Base-by-base conservation (phyloP, 208 protist species). In the Crithidia expoeki region DNA sequence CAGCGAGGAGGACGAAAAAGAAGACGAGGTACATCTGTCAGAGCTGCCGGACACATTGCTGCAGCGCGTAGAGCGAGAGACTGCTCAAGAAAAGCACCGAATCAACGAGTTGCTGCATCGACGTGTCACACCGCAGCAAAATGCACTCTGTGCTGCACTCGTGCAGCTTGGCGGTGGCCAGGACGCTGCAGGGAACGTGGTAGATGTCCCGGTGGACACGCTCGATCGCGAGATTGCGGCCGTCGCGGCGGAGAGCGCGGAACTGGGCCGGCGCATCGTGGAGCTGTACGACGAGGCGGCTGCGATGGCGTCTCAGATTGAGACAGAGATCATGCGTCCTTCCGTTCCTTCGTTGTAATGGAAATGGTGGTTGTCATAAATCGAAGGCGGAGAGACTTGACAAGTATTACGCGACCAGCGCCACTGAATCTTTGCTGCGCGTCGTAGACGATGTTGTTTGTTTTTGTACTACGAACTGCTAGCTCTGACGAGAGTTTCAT, bases 61-160 rank as follows among this genome's bases (percentile, higher is more conserved):
- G 32, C 86, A 94, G 72, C 88, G 81, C 4, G 52, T 90, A 23
- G 85, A 93, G 79, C 88, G 88, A 64, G 92, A 96, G 71, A 50
- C 55, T 4, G 62, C 38, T 2, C 74, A 73, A 17, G 88, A 96
- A 76, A 23, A 47, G 28, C 71, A 67, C 65, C 92, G 92, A 30
- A 67, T 94, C 9, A 52, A 49, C 25, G 28, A 65, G 12, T 66
- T 83, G 12, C 42, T 76, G 56, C 38, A 78, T 60, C 28, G 60
- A 25, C 32, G 65, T 32, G 14, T 75, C 87, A 44, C 75, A 71
- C 60, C 52, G 56, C 57, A 79, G 83, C 44, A 67, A 82, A 56
- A 60, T 68, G 33, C 70, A 2, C 80, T 96, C 49, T 79, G 82
- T 21, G 59, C 50, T 12, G 68, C 81, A 1, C 58, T 94, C 9